Evolutionary conservation across 352 stramenopile species (phyloP).

Genomic region (Globisporangium carolinianum): DNA sequence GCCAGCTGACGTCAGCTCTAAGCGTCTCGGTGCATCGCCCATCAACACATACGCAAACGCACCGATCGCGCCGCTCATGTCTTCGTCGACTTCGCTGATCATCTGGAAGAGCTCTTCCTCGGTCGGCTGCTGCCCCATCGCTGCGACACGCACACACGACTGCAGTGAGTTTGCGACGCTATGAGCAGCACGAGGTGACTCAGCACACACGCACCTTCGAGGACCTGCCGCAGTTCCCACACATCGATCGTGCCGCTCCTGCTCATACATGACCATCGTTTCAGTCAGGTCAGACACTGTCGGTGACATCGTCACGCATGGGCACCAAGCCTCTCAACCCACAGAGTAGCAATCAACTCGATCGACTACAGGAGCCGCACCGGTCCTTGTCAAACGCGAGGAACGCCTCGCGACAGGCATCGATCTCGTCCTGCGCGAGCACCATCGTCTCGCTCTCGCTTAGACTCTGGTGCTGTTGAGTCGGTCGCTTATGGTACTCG

Average conservation of each 20-base stretch:
- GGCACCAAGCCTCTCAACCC: no score
- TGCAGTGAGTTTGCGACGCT: no score
- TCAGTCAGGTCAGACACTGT: not conserved
- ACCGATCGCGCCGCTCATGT: slow-evolving; percentile 94
- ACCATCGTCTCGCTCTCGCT: slow-evolving; percentile 33
- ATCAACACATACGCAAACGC: not conserved
- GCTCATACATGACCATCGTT: not conserved
- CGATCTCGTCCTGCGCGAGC: slow-evolving; percentile 94
- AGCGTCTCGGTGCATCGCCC: no score
- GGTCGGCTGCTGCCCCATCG: slow-evolving; percentile 96
- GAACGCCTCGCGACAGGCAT: slow-evolving; percentile 94
- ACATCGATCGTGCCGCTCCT: slow-evolving; percentile 94
- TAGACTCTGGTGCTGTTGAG: no score
- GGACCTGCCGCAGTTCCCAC: slow-evolving; percentile 88
- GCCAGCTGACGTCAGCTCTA: no score
- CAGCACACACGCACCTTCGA: slow-evolving; percentile 70
- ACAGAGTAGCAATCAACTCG: no score
- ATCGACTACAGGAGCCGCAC: slow-evolving; percentile 14
- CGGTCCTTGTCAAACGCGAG: slow-evolving; percentile 96
- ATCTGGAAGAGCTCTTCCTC: slow-evolving; percentile 98
- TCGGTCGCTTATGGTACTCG: no score
- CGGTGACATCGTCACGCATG: no score
- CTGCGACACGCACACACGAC: slow-evolving; percentile 15
- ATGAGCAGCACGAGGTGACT: not conserved
- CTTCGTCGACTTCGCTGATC: slow-evolving; percentile 88